phyloP scores from a whole-genome alignment of 208 protist genomes.

The Trypanosoma lewisi region DNA sequence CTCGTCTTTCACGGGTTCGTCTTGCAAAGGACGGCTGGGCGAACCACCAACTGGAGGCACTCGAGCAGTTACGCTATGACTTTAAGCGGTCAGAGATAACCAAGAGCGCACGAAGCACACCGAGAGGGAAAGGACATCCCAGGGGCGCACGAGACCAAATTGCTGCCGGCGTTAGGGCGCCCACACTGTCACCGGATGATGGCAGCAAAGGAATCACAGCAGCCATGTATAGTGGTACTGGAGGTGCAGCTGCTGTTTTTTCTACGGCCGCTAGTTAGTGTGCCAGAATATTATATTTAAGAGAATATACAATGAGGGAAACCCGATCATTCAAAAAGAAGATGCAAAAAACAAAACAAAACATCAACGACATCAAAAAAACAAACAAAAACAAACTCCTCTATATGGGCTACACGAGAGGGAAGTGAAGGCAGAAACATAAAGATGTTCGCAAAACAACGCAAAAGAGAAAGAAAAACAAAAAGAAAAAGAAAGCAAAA shows the following conservation, averaged over 20 bases:
- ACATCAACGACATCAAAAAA: no score
- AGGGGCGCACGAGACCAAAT: neutral
- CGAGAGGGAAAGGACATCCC: neutral
- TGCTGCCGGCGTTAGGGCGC: neutral
- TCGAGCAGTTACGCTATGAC: constrained; percentile 35
- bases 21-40: constrained; percentile 27
- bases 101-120: constrained; percentile 25
- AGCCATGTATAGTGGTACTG: no score
- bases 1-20: constrained; percentile 8
- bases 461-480: neutral
- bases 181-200: neutral
- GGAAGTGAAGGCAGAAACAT: neutral
- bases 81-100: constrained; percentile 25
- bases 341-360: no score
- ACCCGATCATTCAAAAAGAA: no score
- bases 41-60: constrained; percentile 19
- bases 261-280: no score
- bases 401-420: neutral
- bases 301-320: no score
- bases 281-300: no score
- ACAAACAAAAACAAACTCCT: no score
- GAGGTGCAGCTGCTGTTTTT: no score
- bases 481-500: constrained; percentile 11
- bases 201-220: neutral
- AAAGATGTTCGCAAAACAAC: neutral